Conservation (phyloP, 108 stramenopile genomes). For the Skeletonema grethae region DNA sequence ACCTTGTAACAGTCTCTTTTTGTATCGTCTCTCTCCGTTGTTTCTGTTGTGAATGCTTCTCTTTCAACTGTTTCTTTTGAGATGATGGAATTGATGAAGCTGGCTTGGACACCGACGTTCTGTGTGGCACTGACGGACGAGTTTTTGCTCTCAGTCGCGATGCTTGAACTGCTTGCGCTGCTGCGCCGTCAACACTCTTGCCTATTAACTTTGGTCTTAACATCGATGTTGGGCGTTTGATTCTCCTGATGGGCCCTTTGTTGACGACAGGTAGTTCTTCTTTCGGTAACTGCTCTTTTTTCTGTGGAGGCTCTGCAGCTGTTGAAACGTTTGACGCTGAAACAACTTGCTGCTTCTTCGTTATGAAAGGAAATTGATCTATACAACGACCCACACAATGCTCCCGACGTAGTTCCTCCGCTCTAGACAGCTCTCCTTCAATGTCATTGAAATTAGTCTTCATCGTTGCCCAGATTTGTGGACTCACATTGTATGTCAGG, state of each 20-base stretch:
- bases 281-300: conserved; percentile 7
- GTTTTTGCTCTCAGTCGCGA: conserved; percentile 55
- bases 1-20: background rate
- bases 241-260: conserved; percentile 41
- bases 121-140: conserved; percentile 15
- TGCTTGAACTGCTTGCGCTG: conserved; percentile 75
- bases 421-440: conserved; percentile 20
- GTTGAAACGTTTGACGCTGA: background rate
- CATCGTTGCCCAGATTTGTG: conserved; percentile 19
- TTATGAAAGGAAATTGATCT: conserved; percentile 13
- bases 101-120: conserved; percentile 24
- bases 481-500: conserved; percentile 34
- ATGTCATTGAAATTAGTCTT: conserved; percentile 38
- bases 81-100: background rate
- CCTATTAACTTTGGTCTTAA: conserved; percentile 78
- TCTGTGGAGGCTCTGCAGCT: background rate
- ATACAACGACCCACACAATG: conserved; percentile 24
- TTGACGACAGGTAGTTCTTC: conserved; percentile 9
- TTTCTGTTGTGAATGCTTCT: background rate
- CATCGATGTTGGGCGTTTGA: conserved; percentile 60
- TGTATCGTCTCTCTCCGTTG: background rate
- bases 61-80: conserved; percentile 10
- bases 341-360: conserved; percentile 20
- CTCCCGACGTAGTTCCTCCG: conserved; percentile 15
- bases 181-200: conserved; percentile 78